Evolutionary conservation across 805 yeast genomes (phyloP), one percentile per base, ranked within the genome.

Genomic region (Kodamaea laetipori): DNA sequence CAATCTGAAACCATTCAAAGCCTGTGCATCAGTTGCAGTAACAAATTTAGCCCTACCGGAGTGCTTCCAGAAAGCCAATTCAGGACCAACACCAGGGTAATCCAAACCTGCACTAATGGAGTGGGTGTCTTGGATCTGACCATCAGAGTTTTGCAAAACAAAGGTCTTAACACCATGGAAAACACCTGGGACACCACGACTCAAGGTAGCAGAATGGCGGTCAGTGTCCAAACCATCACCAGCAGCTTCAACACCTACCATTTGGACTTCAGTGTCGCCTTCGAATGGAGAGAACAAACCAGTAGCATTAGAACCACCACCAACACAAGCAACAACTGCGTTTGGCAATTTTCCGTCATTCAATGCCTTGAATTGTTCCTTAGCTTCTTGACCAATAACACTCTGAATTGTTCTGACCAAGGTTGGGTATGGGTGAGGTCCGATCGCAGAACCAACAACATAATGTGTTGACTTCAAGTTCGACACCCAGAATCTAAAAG

Each of bases 81-180:
- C 98, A 24, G 99, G 99, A 35, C 99, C 99, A 37, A 94, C 99
- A 68, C 97, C 99, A 18, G 99, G 99, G 64, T 94, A 94, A 68
- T 94, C 99, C 58, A 94, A 77, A 54, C 99, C 99, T 30, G 99
- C 99, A 51, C 97, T 88, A 28, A 94, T 95, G 16, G 98, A 92
- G 65, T 94, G 98, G 8, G 99, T 94, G 61, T 94, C 99, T 53
- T 86, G 95, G 47, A 94, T 88, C 72, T 94, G 99, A 41, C 99
- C 99, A 63, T 94, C 98, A 12, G 63, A 57, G 57, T 84, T 87
- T 71, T 94, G 99, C 61, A 94, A 77, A 27, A 94, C 95, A 56
- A 84, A 94, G 3, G 99, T 92, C 67, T 78, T 86, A 39, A 92
- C 97, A 66, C 99, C 99, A 60, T 94, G 99, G 81, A 94, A 84